phyloP scores from a whole-genome alignment of 164 flowering plant species.

The Stephania cephalantha region DNA sequence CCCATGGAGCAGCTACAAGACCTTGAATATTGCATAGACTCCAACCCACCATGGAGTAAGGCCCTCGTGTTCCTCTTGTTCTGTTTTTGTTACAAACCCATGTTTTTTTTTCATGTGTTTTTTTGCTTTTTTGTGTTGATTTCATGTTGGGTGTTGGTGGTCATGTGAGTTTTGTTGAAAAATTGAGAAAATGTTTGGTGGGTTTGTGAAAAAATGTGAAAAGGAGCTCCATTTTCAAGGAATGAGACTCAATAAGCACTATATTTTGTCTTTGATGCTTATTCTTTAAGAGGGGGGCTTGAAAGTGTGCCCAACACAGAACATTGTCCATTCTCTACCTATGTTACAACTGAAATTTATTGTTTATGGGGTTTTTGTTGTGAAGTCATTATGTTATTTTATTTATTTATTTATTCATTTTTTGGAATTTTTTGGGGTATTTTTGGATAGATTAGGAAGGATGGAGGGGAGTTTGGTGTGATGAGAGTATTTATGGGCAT shows the following conservation, averaged over 20 bases:
- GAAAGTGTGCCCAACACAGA: neutral
- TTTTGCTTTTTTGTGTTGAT: neutral
- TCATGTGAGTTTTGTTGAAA: constrained; percentile 1
- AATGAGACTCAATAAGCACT: neutral
- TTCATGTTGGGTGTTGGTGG: neutral
- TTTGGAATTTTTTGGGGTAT: neutral
- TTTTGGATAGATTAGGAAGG: neutral
- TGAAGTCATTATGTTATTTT: neutral
- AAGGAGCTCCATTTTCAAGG: neutral
- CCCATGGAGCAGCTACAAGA: constrained; percentile 97
- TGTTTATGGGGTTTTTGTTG: constrained; percentile 2
- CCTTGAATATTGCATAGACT: constrained; percentile 90
- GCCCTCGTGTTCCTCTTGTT: constrained; percentile 9
- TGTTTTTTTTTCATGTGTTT: constrained; percentile 9
- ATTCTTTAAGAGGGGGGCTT: neutral
- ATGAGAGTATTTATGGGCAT: neutral
- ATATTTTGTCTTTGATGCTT: neutral
- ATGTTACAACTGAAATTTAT: neutral
- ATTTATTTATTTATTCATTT: neutral
- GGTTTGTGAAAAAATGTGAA: neutral
- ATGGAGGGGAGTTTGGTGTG: neutral
- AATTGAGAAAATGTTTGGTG: neutral
- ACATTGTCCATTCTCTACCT: neutral
- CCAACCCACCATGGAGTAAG: constrained; percentile 92
- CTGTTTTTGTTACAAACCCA: neutral